These are phyloP conservation scores for Fusarium buharicum DNA, from an alignment of 2,329 filamentous ascomycete genomes.

Conservation along the genomic window DNA sequence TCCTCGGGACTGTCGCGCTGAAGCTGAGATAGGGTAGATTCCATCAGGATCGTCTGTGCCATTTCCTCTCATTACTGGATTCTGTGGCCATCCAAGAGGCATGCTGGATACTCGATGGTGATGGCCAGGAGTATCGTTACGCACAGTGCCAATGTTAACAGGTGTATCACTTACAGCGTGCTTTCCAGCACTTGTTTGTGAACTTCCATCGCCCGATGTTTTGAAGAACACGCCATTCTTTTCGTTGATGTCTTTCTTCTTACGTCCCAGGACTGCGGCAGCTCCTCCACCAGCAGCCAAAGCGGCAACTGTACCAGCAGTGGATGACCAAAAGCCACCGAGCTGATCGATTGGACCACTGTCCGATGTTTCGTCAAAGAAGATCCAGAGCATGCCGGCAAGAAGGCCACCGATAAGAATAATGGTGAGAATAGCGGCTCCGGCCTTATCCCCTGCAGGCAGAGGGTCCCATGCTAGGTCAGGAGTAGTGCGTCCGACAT, in stretches of 20 bases:
- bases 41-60: slow-evolving; percentile 30
- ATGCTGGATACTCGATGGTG: slow-evolving; percentile 50
- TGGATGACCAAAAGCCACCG: slow-evolving; percentile 41
- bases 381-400: slow-evolving; percentile 61
- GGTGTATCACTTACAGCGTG: slow-evolving; percentile 20
- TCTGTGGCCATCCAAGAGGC: slow-evolving; percentile 53
- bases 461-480: slow-evolving; percentile 45
- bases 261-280: slow-evolving; percentile 36
- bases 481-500: slow-evolving; percentile 54
- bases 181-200: slow-evolving; percentile 35
- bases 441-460: slow-evolving; percentile 71
- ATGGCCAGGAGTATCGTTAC: slow-evolving; percentile 30
- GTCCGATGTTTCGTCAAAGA: slow-evolving; percentile 59
- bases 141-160: slow-evolving; percentile 34
- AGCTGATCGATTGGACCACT: slow-evolving; percentile 49
- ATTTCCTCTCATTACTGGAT: slow-evolving; percentile 45
- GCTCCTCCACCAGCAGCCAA: slow-evolving; percentile 39
- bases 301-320: slow-evolving; percentile 33
- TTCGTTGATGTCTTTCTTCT: slow-evolving; percentile 35
- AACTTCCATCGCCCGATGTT: slow-evolving; percentile 35
- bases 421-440: slow-evolving; percentile 72
- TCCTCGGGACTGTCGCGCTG: slow-evolving; percentile 27
- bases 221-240: slow-evolving; percentile 32
- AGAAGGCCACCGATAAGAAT: slow-evolving; percentile 65
- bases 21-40: slow-evolving; percentile 25